Conservation (phyloP, 495 filamentous ascomycete species). For the Thozetella sp. region DNA sequence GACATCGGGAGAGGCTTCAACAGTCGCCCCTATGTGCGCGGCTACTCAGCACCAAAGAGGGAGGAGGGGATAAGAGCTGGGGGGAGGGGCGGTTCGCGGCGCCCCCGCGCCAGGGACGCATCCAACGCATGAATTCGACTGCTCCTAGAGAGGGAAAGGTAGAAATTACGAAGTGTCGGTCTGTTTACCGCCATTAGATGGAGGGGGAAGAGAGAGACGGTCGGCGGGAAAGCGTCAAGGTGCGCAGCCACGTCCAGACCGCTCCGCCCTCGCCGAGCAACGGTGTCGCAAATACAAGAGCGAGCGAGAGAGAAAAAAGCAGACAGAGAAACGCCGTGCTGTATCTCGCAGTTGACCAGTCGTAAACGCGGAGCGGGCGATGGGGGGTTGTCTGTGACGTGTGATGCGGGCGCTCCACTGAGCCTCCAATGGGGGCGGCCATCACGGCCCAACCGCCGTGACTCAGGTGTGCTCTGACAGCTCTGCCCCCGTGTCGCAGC, state of each 20-base stretch:
- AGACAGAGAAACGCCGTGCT: neutral
- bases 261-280: too few species aligned
- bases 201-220: neutral
- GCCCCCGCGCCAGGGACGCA: neutral
- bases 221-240: neutral
- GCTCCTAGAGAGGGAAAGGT: neutral
- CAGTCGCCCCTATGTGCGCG: too few species aligned
- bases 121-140: slow-evolving; percentile 1
- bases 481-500: neutral
- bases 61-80: too few species aligned
- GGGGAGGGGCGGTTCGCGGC: too few species aligned
- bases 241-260: neutral
- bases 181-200: neutral
- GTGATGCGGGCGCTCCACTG: neutral
- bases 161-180: neutral
- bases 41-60: neutral
- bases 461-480: neutral
- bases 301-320: too few species aligned
- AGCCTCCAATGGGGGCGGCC: neutral
- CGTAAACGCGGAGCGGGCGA: neutral
- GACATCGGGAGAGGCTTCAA: neutral
- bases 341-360: neutral
- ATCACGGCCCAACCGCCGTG: slow-evolving; percentile 3
- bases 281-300: too few species aligned
- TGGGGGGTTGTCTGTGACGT: slow-evolving; percentile 1